These are phyloP conservation scores for Lactifluus hygrophoroides DNA, from an alignment of 768 basidiomycete genomes.

Conservation along the genomic window DNA sequence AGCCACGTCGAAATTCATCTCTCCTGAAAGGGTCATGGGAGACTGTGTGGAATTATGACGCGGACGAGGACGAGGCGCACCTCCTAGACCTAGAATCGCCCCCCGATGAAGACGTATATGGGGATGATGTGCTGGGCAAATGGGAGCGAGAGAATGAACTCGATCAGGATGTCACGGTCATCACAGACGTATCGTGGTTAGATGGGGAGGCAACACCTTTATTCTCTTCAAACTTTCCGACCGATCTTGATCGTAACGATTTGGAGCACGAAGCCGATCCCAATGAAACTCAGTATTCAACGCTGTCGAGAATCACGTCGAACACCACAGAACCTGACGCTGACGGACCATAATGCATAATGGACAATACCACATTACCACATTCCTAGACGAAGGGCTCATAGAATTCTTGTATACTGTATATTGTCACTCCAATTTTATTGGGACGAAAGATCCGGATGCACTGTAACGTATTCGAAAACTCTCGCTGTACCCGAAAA, in stretches of 20 bases:
- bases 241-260: not conserved
- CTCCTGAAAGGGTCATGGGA: not conserved
- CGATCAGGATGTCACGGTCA: not conserved
- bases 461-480: too few species aligned
- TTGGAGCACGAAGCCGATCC: not conserved
- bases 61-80: not conserved
- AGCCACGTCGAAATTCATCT: not conserved
- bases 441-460: too few species aligned
- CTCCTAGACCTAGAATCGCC: not conserved
- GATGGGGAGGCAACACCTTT: constrained; percentile 4
- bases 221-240: constrained; percentile 8
- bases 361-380: too few species aligned
- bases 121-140: not conserved
- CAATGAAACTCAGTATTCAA: too few species aligned
- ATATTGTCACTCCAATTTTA: too few species aligned
- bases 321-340: too few species aligned
- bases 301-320: too few species aligned
- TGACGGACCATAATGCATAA: too few species aligned
- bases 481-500: too few species aligned
- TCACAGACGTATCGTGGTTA: not conserved
- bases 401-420: too few species aligned
- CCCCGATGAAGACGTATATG: not conserved
- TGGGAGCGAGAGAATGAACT: not conserved
- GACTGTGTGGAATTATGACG: constrained; percentile 5
- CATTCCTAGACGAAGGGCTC: too few species aligned